Evolutionary conservation across 331 rosid genomes (phyloP).

Genomic region (Rhamnella rubrinervis): DNA sequence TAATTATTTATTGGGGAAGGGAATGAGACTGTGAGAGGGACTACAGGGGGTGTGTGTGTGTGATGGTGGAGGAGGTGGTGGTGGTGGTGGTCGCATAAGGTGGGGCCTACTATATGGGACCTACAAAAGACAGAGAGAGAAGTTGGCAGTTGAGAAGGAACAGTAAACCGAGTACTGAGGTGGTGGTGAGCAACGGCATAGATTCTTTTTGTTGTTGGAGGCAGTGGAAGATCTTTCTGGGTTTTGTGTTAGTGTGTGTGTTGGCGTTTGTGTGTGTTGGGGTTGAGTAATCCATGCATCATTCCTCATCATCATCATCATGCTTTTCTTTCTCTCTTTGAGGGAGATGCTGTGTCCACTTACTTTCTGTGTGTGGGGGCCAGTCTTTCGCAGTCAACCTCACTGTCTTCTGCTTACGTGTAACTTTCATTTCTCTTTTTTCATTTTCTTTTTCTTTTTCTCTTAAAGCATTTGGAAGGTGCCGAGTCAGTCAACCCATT

Average conservation of each 20-base stretch:
- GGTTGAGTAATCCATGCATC: neutral
- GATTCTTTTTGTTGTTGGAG: constrained; percentile 22
- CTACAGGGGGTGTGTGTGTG: constrained; percentile 11
- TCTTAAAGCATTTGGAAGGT: too few species aligned
- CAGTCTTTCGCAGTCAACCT: constrained; percentile 42
- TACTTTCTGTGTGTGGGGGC: constrained; percentile 48
- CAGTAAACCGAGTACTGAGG: too few species aligned
- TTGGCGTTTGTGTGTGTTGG: too few species aligned
- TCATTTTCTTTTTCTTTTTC: constrained; percentile 1
- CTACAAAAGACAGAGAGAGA: too few species aligned
- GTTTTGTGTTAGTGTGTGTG: neutral
- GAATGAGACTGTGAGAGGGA: neutral
- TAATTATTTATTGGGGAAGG: constrained; percentile 30
- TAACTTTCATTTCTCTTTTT: neutral
- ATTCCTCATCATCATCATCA: constrained; percentile 18
- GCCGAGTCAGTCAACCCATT: too few species aligned
- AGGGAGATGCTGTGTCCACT: constrained; percentile 72
- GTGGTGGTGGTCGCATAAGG: constrained; percentile 29
- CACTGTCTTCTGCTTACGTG: constrained; percentile 36
- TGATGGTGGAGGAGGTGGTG: constrained; percentile 23
- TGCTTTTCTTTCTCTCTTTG: constrained; percentile 19
- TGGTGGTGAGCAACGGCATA: constrained; percentile 22
- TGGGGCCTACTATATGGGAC: constrained; percentile 8
- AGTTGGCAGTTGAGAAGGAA: too few species aligned
- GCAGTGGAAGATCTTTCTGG: too few species aligned